Conservation (phyloP, 2,329 filamentous ascomycete species). For the Trichoderma aggressivum region DNA sequence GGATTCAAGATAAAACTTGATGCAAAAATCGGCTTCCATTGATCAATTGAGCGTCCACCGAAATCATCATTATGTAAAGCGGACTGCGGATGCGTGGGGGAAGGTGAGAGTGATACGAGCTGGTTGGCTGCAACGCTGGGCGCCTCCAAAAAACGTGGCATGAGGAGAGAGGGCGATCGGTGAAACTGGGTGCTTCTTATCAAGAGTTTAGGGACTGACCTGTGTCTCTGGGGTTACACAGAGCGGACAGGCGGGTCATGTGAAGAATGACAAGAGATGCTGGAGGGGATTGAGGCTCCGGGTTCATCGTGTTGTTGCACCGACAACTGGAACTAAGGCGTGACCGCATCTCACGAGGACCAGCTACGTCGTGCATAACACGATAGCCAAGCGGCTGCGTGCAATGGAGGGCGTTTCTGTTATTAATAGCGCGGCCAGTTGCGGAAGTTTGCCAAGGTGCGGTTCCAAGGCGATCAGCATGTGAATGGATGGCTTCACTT, state of each 20-base stretch:
- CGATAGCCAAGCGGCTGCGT: background rate
- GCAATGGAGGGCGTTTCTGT: background rate
- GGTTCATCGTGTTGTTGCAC: background rate
- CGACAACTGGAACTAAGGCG: background rate
- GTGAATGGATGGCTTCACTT: background rate
- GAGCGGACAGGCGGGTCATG: background rate
- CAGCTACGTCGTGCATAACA: background rate
- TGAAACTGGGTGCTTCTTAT: background rate
- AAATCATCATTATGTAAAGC: background rate
- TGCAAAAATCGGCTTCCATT: background rate
- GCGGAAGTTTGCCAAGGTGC: background rate
- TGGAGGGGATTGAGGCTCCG: background rate
- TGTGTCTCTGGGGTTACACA: background rate
- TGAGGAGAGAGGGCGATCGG: background rate
- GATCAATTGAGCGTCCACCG: background rate
- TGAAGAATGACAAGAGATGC: background rate
- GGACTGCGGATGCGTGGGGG: background rate
- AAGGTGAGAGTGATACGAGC: background rate
- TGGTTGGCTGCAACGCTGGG: background rate
- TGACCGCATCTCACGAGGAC: background rate
- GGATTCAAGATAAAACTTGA: background rate
- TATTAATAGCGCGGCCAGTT: constrained; percentile 3
- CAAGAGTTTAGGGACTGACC: background rate
- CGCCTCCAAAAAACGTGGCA: constrained; percentile 1
- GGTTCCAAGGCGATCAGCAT: background rate